phyloP scores from a whole-genome alignment of 345 rosid genomes.

The Citrus australasica region DNA sequence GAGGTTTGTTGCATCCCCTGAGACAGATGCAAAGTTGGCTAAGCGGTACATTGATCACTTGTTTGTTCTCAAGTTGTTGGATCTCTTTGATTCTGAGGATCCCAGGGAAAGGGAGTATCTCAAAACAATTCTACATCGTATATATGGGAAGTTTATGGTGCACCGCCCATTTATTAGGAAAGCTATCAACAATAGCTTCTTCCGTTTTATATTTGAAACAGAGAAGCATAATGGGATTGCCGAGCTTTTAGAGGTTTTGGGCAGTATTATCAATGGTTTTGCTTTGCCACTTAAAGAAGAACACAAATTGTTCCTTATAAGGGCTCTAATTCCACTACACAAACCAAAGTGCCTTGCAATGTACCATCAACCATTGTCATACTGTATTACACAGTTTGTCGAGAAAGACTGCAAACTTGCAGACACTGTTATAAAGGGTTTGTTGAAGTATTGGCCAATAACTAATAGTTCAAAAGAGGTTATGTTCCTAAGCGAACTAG shows the following conservation, averaged over 20 bases:
- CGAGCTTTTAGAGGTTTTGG: conserved; percentile 69
- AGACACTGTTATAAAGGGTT: conserved; percentile 56
- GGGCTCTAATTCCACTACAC: conserved; percentile 69
- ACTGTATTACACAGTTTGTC: conserved; percentile 62
- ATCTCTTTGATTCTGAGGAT: conserved; percentile 71
- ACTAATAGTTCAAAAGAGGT: conserved; percentile 72
- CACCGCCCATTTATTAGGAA: conserved; percentile 72
- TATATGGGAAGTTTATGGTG: conserved; percentile 73
- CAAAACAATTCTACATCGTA: conserved; percentile 67
- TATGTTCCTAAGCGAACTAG: conserved; percentile 67
- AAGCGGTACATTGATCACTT: conserved; percentile 67
- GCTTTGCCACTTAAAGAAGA: conserved; percentile 75
- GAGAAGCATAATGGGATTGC: conserved; percentile 77
- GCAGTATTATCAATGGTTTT: conserved; percentile 75
- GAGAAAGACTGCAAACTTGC: conserved; percentile 76
- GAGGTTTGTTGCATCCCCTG: conserved; percentile 71
- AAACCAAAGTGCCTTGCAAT: conserved; percentile 62
- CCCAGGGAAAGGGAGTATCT: conserved; percentile 70
- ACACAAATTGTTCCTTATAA: conserved; percentile 63
- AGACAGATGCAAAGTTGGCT: conserved; percentile 69
- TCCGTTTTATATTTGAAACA: conserved; percentile 56
- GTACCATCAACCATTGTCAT: conserved; percentile 72
- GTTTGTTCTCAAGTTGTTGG: conserved; percentile 54
- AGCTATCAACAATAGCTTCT: conserved; percentile 64
- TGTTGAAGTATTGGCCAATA: conserved; percentile 66